Base-by-base conservation (phyloP, 1,284 basidiomycete genomes). In the Puccinia hordei region DNA sequence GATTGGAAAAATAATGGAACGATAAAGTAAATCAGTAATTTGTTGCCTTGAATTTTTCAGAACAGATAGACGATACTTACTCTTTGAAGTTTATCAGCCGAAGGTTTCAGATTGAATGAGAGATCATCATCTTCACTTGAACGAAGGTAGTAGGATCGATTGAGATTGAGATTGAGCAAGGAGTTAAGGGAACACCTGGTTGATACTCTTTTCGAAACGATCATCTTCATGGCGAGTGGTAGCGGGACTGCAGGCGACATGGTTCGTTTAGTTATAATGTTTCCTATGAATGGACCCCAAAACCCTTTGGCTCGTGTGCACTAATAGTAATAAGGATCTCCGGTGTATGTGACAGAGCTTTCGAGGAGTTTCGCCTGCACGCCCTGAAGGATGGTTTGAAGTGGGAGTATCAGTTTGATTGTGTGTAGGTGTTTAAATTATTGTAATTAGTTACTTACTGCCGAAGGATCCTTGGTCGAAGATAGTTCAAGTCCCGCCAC, bases 131-230 rank as follows among this genome's bases (percentile, higher is more conserved):
- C 68, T 53, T 71, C 68, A 35, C n/a, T 55, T 51, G 68, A 53
- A 49, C 68, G 51, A 35, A 71, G 68, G 68, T 71, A 71, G 33
- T 71, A 71, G n/a, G 68, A 33, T n/a, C 68, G 68, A 33, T 49
- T 46, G 27, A 49, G 10, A 49, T 65, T n/a, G 35, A 41, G 38
- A n/a, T 66, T 66, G 63, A 44, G 63, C 27, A 35, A 10, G 9
- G 63, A 10, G 41, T 46, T n/a, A 22, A 66, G 63, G n/a, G n/a
- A 22, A 22, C 41, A 19, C 41, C 63, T 24, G 22, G 63, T 66
- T 66, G 63, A 41, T 66, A 27, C 38, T 35, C 63, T 66, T 12
- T 41, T 66, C 15, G 41, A 27, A 44, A 66, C 38, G 2, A 66
- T 66, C 63, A 46, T 66, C 41, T 38, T 10, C 63, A 46, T 66